A percentile compares a stretch with the other conserved stretches of the same genome.
Evolutionary conservation across 2,329 filamentous ascomycete genomes (phyloP).

Genomic region (Exutisphaerella laricina): DNA sequence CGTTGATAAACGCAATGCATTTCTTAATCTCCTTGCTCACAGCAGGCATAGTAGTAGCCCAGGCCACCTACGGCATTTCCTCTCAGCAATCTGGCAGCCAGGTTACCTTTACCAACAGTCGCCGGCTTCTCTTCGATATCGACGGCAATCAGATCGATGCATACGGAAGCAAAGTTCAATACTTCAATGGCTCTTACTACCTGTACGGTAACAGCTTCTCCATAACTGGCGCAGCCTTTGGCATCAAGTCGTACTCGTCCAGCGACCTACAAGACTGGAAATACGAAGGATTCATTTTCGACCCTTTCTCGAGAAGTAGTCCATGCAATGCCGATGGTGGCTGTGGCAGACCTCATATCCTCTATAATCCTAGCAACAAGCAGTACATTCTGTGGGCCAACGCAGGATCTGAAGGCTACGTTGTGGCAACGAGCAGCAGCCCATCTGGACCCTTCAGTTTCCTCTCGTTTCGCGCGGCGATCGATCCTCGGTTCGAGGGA

Average conservation of each 20-base stretch:
- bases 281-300: conserved; percentile 24
- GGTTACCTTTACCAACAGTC: conserved; percentile 22
- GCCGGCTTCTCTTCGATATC: conserved; percentile 22
- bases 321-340: conserved; percentile 15
- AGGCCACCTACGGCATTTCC: not conserved
- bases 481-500: conserved; percentile 20
- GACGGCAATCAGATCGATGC: conserved; percentile 26
- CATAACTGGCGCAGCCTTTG: conserved; percentile 18
- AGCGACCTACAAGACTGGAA: conserved; percentile 22
- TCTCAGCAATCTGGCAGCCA: conserved; percentile 7
- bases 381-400: conserved; percentile 27
- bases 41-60: not conserved
- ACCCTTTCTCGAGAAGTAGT: conserved; percentile 7
- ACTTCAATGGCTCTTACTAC: conserved; percentile 24
- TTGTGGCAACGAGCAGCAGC: conserved; percentile 18
- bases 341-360: conserved; percentile 25
- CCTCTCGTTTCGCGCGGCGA: conserved; percentile 6
- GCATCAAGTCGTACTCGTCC: conserved; percentile 26
- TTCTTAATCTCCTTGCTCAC: not conserved
- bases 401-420: conserved; percentile 22
- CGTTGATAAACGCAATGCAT: not conserved
- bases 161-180: conserved; percentile 24
- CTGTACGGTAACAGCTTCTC: conserved; percentile 27
- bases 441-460: conserved; percentile 24
- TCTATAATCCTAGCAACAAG: conserved; percentile 18